Percentiles rank a stretch among this genome's conserved stretches.
Evolutionary conservation across 169 alveolate species (phyloP).

Genomic region (Plasmodium coatneyi): DNA sequence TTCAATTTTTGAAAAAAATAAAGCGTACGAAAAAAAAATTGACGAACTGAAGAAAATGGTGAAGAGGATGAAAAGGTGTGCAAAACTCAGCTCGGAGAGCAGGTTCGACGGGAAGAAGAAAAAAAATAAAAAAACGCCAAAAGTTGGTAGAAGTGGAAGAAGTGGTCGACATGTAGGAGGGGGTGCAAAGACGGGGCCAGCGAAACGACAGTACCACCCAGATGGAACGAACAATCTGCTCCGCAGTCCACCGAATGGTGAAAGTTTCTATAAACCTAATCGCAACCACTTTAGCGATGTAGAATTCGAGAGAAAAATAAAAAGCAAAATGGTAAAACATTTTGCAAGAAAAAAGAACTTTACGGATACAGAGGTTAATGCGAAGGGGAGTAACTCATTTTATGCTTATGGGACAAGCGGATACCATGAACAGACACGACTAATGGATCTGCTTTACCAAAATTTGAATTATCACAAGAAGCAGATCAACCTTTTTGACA

Average conservation of each 20-base stretch:
- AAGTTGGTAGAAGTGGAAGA: not conserved
- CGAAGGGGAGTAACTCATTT: not conserved
- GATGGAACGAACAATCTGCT: not conserved
- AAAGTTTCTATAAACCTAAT: not conserved
- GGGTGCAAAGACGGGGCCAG: not conserved
- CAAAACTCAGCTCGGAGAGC: not conserved
- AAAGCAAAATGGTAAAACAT: conserved; percentile 12
- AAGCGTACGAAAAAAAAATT: conserved; percentile 36
- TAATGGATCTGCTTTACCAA: not conserved
- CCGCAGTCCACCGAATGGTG: not conserved
- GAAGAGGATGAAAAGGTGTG: conserved; percentile 37
- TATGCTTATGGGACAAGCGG: not conserved
- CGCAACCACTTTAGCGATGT: conserved; percentile 14
- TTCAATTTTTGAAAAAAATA: conserved; percentile 41
- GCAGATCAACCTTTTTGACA: not conserved
- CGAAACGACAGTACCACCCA: not conserved
- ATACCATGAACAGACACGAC: not conserved
- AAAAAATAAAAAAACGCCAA: not conserved
- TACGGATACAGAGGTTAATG: conserved; percentile 32
- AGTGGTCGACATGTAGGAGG: not conserved
- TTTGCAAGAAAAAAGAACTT: conserved; percentile 8
- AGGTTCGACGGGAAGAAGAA: not conserved
- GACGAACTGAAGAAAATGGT: conserved; percentile 42
- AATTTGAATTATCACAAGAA: not conserved
- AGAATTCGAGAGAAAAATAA: conserved; percentile 29